Conservation (phyloP, 2,329 filamentous ascomycete genomes). For the Tolypocladium ophioglossoides region DNA sequence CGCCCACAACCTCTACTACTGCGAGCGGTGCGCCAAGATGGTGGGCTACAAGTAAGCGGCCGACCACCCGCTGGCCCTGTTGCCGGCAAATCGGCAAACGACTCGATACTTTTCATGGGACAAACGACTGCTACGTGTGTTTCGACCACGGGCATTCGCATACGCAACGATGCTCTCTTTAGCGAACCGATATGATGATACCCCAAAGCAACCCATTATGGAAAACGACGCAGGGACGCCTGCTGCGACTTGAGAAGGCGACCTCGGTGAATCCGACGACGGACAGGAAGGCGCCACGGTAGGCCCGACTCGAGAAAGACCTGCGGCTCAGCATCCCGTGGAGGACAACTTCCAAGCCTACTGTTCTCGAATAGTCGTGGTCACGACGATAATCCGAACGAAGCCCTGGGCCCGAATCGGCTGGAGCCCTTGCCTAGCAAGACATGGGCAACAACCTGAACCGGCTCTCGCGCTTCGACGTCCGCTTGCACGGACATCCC, state of each 20-base stretch:
- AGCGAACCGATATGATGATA: constrained; percentile 1
- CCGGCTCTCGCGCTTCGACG: not conserved
- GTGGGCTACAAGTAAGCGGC: constrained; percentile 48
- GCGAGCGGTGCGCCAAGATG: constrained; percentile 51
- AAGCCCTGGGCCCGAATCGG: not conserved
- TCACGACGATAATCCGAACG: not conserved
- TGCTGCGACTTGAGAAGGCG: not conserved
- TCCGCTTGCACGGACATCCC: not conserved
- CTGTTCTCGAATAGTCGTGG: too few relatives aligned
- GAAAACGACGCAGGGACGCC: not conserved
- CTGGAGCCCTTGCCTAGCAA: not conserved
- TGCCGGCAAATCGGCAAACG: not conserved
- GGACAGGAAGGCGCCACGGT: not conserved
- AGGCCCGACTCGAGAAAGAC: not conserved
- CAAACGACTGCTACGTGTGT: not conserved
- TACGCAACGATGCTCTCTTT: not conserved
- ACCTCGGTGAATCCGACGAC: not conserved
- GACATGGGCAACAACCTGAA: not conserved
- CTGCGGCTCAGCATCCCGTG: not conserved
- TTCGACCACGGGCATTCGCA: not conserved
- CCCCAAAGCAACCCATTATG: not conserved
- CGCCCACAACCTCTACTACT: constrained; percentile 57
- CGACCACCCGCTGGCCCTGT: not conserved
- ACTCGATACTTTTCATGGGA: not conserved
- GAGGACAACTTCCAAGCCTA: not conserved